Percentiles rank a stretch among this genome's conserved stretches.
Conservation (phyloP, 1,284 basidiomycete genomes). For the Apiotrichum gamsii region DNA sequence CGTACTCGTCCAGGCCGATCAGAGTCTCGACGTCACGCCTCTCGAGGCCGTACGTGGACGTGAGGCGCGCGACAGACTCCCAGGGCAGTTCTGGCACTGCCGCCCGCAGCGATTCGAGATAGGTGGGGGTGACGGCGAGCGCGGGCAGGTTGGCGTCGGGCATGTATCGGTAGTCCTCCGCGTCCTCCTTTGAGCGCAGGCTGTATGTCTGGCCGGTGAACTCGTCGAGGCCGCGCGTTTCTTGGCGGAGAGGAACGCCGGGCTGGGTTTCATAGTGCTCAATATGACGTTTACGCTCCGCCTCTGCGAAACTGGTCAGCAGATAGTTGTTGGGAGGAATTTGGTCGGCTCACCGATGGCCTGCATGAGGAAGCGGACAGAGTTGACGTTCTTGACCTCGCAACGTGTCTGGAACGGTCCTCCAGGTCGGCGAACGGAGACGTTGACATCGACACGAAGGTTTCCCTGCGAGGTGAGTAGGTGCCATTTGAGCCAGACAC, state of each 20-base stretch:
- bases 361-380: constrained; percentile 73
- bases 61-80: constrained; percentile 58
- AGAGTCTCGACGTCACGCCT: constrained; percentile 67
- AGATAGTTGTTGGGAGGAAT: too few relatives aligned
- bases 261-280: constrained; percentile 30
- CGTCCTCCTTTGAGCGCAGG: constrained; percentile 84
- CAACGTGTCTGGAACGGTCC: constrained; percentile 73
- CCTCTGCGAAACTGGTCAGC: too few relatives aligned
- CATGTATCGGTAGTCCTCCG: constrained; percentile 96
- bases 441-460: constrained; percentile 90
- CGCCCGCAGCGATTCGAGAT: constrained; percentile 55
- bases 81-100: constrained; percentile 74
- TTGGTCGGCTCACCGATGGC: constrained; percentile 85
- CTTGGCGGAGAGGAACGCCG: constrained; percentile 53
- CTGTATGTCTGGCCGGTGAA: constrained; percentile 70
- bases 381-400: constrained; percentile 97
- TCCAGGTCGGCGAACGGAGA: constrained; percentile 70
- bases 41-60: constrained; percentile 54
- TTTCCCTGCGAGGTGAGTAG: constrained; percentile 72
- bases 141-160: constrained; percentile 90
- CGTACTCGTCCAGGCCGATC: constrained; percentile 59
- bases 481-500: too few relatives aligned
- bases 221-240: constrained; percentile 89
- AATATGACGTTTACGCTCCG: constrained; percentile 41
- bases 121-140: constrained; percentile 56